phyloP scores from a whole-genome alignment of 1,139 yeast genomes.

The Nakaseomyces nivariensis region DNA sequence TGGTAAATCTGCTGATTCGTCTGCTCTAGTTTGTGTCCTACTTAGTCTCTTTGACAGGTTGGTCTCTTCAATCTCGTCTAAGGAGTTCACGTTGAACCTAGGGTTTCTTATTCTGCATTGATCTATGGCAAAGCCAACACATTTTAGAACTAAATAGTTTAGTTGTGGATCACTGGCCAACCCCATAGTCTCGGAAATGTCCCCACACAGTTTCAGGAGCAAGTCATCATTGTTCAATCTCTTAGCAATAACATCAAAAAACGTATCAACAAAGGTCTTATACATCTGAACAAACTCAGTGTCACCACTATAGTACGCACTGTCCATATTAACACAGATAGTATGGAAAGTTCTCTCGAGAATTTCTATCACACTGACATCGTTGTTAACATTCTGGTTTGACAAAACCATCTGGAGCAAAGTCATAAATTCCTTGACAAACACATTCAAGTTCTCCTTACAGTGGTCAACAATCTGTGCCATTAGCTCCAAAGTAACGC shows the following conservation, averaged over 20 bases:
- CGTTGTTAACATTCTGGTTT: conserved; percentile 25
- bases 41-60: conserved; percentile 20
- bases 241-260: conserved; percentile 19
- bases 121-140: conserved; percentile 18
- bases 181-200: conserved; percentile 22
- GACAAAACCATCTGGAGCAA: conserved; percentile 32
- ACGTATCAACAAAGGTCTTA: conserved; percentile 31
- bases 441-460: conserved; percentile 71
- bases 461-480: conserved; percentile 65
- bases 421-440: conserved; percentile 52
- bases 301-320: conserved; percentile 65
- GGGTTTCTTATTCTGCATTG: conserved; percentile 24
- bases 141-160: conserved; percentile 19
- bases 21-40: conserved; percentile 23
- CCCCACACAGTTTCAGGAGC: conserved; percentile 25
- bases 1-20: conserved; percentile 17
- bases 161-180: conserved; percentile 25
- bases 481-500: conserved; percentile 68
- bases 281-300: conserved; percentile 40
- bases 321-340: conserved; percentile 58
- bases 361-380: conserved; percentile 23
- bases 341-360: conserved; percentile 30
- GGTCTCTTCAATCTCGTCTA: conserved; percentile 6
- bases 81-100: conserved; percentile 13
- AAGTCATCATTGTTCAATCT: conserved; percentile 24